Conservation (phyloP, 2,329 filamentous ascomycete species). For the Aspergillus viridinutans region DNA sequence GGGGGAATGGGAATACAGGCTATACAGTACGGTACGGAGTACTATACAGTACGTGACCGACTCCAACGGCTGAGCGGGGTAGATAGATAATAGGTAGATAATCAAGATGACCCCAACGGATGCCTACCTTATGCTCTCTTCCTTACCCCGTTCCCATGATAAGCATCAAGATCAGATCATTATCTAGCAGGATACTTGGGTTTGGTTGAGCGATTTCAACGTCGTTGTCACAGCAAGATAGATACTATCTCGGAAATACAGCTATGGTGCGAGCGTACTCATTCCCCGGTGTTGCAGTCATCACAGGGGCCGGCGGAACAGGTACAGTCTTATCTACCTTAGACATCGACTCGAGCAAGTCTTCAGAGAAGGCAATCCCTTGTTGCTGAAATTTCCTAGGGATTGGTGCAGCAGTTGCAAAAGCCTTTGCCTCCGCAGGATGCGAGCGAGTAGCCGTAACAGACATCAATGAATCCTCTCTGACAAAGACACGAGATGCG, state of each 20-base stretch:
- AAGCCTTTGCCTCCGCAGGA: constrained; percentile 48
- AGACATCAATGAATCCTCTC: constrained; percentile 44
- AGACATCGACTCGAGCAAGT: background rate
- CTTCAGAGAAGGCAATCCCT: background rate
- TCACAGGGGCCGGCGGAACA: constrained; percentile 49
- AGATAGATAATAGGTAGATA: background rate
- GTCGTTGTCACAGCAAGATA: background rate
- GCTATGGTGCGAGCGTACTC: constrained; percentile 9
- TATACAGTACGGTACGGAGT: background rate
- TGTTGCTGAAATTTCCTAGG: constrained; percentile 32
- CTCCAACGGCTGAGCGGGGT: background rate
- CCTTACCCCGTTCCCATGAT: background rate
- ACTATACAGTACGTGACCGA: background rate
- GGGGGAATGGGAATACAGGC: background rate
- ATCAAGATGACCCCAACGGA: background rate
- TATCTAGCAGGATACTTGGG: background rate
- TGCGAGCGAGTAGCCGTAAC: constrained; percentile 53
- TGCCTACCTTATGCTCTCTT: background rate
- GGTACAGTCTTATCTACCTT: constrained; percentile 26
- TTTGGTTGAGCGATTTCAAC: background rate
- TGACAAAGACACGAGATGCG: constrained; percentile 27
- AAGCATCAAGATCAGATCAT: background rate
- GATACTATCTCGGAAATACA: background rate
- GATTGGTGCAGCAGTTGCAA: constrained; percentile 53
- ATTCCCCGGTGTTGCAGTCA: constrained; percentile 45